Evolutionary conservation across 1,284 basidiomycete genomes (phyloP), one percentile per base, ranked within the genome.

Genomic region (Puccinia coronata): DNA sequence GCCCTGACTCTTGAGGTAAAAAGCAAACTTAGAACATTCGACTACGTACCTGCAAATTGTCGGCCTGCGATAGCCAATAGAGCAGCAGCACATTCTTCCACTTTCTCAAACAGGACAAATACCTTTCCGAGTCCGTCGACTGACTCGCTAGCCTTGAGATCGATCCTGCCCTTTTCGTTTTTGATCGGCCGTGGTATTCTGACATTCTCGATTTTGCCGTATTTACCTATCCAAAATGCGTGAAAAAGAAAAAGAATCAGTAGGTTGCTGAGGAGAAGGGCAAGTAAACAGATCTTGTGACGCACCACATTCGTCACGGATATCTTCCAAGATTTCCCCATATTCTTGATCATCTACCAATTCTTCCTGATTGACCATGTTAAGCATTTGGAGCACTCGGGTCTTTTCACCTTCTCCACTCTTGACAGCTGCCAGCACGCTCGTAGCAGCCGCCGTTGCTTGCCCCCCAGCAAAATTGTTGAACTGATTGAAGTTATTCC

Each of bases 281-380:
- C 11, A 53, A 41, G 23, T 6, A 34, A 16, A 14, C 1, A 74
- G 57, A 4, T 16, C 41, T 41, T 41, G 28, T 55, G 14, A 36
- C 67, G 31, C 18, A 84, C 93, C 95, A 67, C 85, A 86, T 87
- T 99, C 96, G 83, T 96, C 93, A 84, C 92, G 93, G 85, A 99
- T 91, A 86, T 99, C 96, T 85, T 97, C 95, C 83, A 94, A 91
- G 80, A 99, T 91, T 84, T 99, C 96, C 25, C 90, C 90, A 86
- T 97, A 99, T 85, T 99, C 96, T 82, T 92, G 88, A 86, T 98
- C 96, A 85, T 96, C 92, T 36, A 90, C 87, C 78, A 99, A 90
- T 86, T 99, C 96, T 80, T 99, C 96, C 2, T 93, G 87, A 0
- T 93, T 94, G 83, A 99, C 95, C 97, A 99, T 99, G 89, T 99